Conservation (phyloP, 2,329 filamentous ascomycete genomes). For the Cladosporium sp. region DNA sequence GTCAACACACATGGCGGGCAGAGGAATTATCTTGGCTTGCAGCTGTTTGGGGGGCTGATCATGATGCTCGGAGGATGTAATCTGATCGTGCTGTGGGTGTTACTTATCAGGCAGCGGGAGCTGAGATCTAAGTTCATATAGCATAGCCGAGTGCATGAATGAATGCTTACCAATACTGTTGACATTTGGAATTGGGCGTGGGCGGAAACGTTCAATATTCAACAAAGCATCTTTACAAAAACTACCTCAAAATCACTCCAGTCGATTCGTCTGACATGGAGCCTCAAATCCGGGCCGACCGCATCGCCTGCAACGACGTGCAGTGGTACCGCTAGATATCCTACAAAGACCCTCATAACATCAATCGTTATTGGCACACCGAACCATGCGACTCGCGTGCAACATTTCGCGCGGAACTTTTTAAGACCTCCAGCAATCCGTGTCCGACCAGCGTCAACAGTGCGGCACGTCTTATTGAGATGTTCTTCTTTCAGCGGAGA, state of each 20-base stretch:
- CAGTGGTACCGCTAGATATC: too few relatives aligned
- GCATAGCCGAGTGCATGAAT: neutral
- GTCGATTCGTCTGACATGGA: too few relatives aligned
- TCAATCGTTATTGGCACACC: too few relatives aligned
- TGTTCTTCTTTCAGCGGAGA: too few relatives aligned
- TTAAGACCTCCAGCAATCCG: neutral
- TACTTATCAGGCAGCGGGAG: constrained; percentile 23
- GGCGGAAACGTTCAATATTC: too few relatives aligned
- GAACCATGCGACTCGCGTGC: too few relatives aligned
- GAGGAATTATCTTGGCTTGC: constrained; percentile 25
- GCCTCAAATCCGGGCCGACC: too few relatives aligned
- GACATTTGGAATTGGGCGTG: too few relatives aligned
- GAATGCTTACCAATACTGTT: neutral
- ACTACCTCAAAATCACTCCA: too few relatives aligned
- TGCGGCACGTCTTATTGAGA: neutral
- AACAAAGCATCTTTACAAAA: too few relatives aligned
- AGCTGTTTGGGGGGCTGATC: constrained; percentile 28
- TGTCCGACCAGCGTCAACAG: neutral
- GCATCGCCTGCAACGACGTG: too few relatives aligned
- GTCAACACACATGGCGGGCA: constrained; percentile 8
- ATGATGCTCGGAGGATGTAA: constrained; percentile 26
- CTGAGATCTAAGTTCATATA: constrained; percentile 20
- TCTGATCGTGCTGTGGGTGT: constrained; percentile 23
- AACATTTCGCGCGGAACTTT: neutral
- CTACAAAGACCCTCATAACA: too few relatives aligned